These are phyloP conservation scores for Puccinia coronata DNA, from an alignment of 1,284 basidiomycete species.

Conservation along the genomic window DNA sequence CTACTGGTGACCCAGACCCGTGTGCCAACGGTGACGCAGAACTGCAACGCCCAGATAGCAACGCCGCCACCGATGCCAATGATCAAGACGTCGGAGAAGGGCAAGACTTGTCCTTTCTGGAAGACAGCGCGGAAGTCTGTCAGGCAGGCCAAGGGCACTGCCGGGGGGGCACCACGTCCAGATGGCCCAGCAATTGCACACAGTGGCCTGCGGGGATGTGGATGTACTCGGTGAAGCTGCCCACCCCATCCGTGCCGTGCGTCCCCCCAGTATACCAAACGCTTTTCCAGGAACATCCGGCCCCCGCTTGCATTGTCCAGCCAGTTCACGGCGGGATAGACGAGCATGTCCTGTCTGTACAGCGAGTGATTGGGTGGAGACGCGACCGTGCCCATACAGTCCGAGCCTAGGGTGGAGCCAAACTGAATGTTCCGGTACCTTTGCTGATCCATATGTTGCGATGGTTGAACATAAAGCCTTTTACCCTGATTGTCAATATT, in stretches of 20 bases:
- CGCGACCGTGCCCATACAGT: constrained; percentile 21
- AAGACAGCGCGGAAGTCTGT: constrained; percentile 31
- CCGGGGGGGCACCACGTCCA: not conserved
- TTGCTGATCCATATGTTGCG: constrained; percentile 36
- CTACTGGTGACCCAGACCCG: constrained; percentile 43
- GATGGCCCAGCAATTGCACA: not conserved
- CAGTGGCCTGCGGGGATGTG: constrained; percentile 16
- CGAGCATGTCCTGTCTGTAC: not conserved
- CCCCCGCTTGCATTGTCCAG: constrained; percentile 21
- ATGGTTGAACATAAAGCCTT: constrained; percentile 31
- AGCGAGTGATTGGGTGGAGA: not conserved
- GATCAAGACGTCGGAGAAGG: constrained; percentile 7
- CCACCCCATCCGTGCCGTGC: constrained; percentile 4
- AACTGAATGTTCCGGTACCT: constrained; percentile 16
- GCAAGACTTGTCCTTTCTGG: constrained; percentile 10
- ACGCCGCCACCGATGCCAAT: constrained; percentile 45
- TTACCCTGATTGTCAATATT: constrained; percentile 23
- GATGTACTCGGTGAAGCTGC: constrained; percentile 31
- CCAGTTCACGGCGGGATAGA: constrained; percentile 47
- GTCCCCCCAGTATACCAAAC: constrained; percentile 46
- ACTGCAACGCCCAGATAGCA: constrained; percentile 37
- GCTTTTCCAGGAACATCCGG: constrained; percentile 24
- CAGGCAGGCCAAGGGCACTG: constrained; percentile 32
- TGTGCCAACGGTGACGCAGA: constrained; percentile 26
- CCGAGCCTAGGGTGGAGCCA: constrained; percentile 36